These are phyloP conservation scores for Aegilops bicornis DNA, from an alignment of 176 grass and related monocot genomes.

Conservation along the genomic window DNA sequence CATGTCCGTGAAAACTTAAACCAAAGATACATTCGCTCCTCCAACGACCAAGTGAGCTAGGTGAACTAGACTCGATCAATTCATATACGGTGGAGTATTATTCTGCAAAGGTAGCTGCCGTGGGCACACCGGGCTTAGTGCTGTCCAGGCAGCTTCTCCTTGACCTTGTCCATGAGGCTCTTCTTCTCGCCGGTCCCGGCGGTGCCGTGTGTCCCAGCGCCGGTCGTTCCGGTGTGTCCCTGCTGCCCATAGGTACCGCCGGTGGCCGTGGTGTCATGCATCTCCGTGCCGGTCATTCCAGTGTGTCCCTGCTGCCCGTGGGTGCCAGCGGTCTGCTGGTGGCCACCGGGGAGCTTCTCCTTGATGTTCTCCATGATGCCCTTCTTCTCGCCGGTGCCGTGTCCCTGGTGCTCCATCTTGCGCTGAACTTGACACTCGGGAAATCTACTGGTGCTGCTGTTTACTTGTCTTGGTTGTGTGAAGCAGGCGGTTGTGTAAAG, in stretches of 20 bases:
- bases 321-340: too few relatives aligned
- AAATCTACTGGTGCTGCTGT: not conserved
- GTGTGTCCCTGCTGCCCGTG: too few relatives aligned
- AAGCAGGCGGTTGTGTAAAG: too few relatives aligned
- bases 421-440: too few relatives aligned
- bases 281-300: not conserved
- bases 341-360: too few relatives aligned
- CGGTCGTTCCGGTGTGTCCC: not conserved
- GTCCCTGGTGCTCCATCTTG: too few relatives aligned
- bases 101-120: not conserved
- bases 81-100: not conserved
- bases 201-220: not conserved
- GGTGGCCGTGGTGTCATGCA: not conserved
- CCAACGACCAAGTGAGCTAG: not conserved
- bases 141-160: conserved; percentile 10
- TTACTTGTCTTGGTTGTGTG: not conserved
- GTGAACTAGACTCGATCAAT: too few relatives aligned
- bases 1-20: not conserved
- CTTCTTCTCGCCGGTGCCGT: too few relatives aligned
- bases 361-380: too few relatives aligned
- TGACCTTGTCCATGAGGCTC: not conserved
- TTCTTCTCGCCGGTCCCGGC: not conserved
- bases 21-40: not conserved
- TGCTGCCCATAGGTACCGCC: not conserved
- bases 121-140: not conserved